phyloP scores from a whole-genome alignment of 2,329 filamentous ascomycete species.

The Hymenoscyphus repandus region DNA sequence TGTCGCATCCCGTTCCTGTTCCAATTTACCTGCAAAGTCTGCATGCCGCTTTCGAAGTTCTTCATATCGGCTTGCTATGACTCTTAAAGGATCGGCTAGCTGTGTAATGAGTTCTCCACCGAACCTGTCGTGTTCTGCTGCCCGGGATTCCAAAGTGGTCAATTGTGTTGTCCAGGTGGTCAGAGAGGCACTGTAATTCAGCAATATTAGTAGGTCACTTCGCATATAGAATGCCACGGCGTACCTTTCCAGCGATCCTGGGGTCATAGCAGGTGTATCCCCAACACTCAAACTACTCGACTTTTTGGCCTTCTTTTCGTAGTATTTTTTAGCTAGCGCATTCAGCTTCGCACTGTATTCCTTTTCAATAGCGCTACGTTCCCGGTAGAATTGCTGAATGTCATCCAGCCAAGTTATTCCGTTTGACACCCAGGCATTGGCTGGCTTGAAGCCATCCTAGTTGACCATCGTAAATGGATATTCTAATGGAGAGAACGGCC shows the following conservation, averaged over 20 bases:
- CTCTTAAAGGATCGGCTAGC: slow-evolving; percentile 82
- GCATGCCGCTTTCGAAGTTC: slow-evolving; percentile 87
- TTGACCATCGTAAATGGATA: slow-evolving; percentile 10
- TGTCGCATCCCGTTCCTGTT: slow-evolving; percentile 79
- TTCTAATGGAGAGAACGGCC: not conserved
- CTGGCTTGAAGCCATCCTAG: slow-evolving; percentile 93
- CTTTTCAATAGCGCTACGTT: slow-evolving; percentile 90
- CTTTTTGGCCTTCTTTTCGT: slow-evolving; percentile 93
- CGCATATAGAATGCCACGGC: slow-evolving; percentile 1
- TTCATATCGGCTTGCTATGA: slow-evolving; percentile 70
- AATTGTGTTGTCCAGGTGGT: slow-evolving; percentile 97
- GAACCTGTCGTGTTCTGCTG: slow-evolving; percentile 83
- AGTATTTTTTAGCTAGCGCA: slow-evolving; percentile 89
- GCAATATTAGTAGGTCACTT: slow-evolving; percentile 14
- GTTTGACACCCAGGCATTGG: slow-evolving; percentile 84
- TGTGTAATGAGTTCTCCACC: slow-evolving; percentile 71
- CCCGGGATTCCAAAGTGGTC: slow-evolving; percentile 80
- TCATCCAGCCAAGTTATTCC: slow-evolving; percentile 95
- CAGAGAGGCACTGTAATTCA: slow-evolving; percentile 67
- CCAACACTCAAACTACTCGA: slow-evolving; percentile 84
- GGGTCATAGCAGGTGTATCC: slow-evolving; percentile 87
- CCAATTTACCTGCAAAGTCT: slow-evolving; percentile 83
- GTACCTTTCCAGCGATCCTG: slow-evolving; percentile 86
- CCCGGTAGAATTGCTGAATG: slow-evolving; percentile 94
- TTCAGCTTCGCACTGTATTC: slow-evolving; percentile 90